Conservation (phyloP, 768 basidiomycete genomes). For the Calocybe cyanea region DNA sequence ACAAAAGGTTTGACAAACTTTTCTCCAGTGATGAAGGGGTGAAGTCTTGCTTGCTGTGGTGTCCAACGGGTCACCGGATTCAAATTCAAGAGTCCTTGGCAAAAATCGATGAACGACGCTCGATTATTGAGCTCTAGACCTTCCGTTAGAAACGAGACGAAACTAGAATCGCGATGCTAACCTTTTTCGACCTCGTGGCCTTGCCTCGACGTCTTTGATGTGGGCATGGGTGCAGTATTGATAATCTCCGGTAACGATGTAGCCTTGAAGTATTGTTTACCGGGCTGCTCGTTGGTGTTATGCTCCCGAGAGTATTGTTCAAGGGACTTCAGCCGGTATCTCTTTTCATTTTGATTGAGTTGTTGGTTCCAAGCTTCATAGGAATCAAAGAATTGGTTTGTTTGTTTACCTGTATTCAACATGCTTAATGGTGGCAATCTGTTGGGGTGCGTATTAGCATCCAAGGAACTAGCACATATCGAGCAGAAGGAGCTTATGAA, state of each 20-base stretch:
- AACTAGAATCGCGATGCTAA: constrained; percentile 27
- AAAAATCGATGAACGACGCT: constrained; percentile 96
- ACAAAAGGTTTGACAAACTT: constrained; percentile 86
- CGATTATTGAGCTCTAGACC: constrained; percentile 85
- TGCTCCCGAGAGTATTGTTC: constrained; percentile 97
- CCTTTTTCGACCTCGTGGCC: constrained; percentile 89
- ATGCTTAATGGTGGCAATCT: constrained; percentile 90
- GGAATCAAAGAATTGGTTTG: constrained; percentile 87
- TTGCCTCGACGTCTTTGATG: constrained; percentile 73
- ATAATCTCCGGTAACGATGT: constrained; percentile 92
- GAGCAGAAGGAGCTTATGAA: neutral
- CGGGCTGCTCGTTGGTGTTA: constrained; percentile 93
- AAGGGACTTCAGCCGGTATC: constrained; percentile 82
- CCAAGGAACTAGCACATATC: neutral
- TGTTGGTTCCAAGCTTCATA: constrained; percentile 61
- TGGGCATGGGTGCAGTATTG: constrained; percentile 91
- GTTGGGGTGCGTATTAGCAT: constrained; percentile 11
- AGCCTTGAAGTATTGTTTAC: constrained; percentile 98
- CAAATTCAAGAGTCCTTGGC: constrained; percentile 88
- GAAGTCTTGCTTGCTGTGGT: constrained; percentile 90
- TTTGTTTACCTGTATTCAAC: constrained; percentile 96
- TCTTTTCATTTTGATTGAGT: constrained; percentile 71
- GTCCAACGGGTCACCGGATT: constrained; percentile 97
- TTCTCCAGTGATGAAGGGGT: constrained; percentile 98
- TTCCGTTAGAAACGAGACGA: constrained; percentile 3